Percentiles rank a stretch among this genome's conserved stretches.
Conservation (phyloP, 2,329 filamentous ascomycete genomes). For the Scedosporium boydii region DNA sequence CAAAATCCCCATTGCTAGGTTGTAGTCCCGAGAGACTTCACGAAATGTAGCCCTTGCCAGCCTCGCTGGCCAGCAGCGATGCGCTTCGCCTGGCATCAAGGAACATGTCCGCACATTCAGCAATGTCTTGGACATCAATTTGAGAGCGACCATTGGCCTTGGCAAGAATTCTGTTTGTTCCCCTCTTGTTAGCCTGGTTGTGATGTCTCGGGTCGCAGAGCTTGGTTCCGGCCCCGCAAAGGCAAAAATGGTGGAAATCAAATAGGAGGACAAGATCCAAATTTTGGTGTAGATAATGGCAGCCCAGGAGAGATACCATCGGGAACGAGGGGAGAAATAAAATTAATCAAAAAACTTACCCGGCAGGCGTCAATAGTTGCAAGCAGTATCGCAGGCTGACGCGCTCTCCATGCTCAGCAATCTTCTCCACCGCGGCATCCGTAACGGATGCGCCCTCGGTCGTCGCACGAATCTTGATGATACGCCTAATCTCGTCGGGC, state of each 20-base stretch:
- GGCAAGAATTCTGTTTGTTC: conserved; percentile 61
- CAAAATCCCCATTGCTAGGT: neutral
- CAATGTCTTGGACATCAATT: conserved; percentile 69
- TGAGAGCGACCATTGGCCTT: conserved; percentile 70
- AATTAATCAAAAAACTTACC: conserved; percentile 31
- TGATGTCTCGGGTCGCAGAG: neutral
- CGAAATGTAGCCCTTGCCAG: conserved; percentile 55
- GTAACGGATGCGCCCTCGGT: conserved; percentile 73
- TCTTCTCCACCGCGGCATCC: conserved; percentile 76
- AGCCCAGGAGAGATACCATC: neutral
- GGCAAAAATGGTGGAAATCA: neutral
- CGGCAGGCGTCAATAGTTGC: conserved; percentile 81
- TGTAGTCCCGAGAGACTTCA: conserved; percentile 22
- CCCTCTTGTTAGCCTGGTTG: conserved; percentile 6
- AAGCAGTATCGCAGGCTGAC: conserved; percentile 89
- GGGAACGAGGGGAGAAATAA: conserved; percentile 5
- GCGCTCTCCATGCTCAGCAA: conserved; percentile 76
- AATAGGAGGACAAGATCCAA: neutral
- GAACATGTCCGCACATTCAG: conserved; percentile 76
- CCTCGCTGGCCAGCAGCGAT: conserved; percentile 53
- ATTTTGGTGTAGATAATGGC: conserved; percentile 6
- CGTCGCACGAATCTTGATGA: conserved; percentile 74
- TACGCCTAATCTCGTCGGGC: conserved; percentile 81
- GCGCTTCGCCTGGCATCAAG: conserved; percentile 75
- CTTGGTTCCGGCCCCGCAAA: neutral